Base-by-base conservation (phyloP, 352 stramenopile genomes). In the Globisporangium middletonii region DNA sequence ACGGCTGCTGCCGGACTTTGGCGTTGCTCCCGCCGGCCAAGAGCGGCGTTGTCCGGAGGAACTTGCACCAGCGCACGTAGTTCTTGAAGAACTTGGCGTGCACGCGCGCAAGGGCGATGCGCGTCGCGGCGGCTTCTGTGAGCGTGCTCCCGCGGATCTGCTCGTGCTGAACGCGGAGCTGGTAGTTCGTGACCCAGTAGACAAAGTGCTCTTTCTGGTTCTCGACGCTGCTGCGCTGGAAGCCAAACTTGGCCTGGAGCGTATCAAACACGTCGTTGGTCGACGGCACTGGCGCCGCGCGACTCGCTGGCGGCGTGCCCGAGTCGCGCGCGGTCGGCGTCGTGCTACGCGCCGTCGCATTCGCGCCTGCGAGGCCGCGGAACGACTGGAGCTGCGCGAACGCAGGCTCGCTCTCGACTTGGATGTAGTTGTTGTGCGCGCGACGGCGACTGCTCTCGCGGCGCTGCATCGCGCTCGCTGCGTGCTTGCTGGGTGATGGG, bases 41-140 rank as follows among this genome's bases (percentile, higher is more conserved):
- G 9, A 56, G 48, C n/a, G 90, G 92, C 5, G 76, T 69, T 0
- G 95, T 87, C 27, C 86, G 80, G 49, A 99, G 78, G 48, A 96
- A 96, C 51, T 88, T 80, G 70, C 96, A 99, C 97, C 97, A 99
- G 60, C 89, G 85, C 42, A 72, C 60, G 68, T 97, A 97, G 71
- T 97, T 97, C 42, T 81, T 83, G 63, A 96, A 93, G 23, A 99
- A 88, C 61, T 90, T 91, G 16, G 60, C 53, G 63, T 93, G 83
- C 50, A 93, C 73, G 19, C 75, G 69, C 12, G 57, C 61, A 30
- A 92, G 72, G 44, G 81, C 81, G 41, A 72, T 64, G 57, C 73
- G 70, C 16, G 75, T 80, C 5, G 81, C 67, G 38, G 74, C 77
- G 45, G 72, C 75, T n/a, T 64, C 64, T 13, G 52, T 69, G 9